Conservation (phyloP, 331 rosid genomes). For the Quercus lobata region DNA sequence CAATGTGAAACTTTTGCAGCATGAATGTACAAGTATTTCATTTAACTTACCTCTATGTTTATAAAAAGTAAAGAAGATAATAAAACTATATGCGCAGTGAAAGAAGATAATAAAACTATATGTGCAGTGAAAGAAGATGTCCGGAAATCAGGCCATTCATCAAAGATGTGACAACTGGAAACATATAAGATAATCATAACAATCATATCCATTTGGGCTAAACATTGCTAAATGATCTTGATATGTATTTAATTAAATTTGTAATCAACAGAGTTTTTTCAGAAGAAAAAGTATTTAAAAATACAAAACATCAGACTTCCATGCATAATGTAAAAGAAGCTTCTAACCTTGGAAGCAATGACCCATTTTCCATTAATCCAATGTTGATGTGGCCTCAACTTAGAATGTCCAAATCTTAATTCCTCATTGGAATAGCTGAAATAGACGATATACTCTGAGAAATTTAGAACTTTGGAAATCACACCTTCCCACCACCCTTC, state of each 20-base stretch:
- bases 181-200: neutral
- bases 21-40: neutral
- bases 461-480: conserved; percentile 21
- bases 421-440: conserved; percentile 28
- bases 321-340: neutral
- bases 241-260: neutral
- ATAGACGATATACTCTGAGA: conserved; percentile 26
- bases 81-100: too few relatives aligned
- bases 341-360: conserved; percentile 31
- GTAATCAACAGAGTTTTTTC: too few relatives aligned
- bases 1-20: neutral
- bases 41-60: too few relatives aligned
- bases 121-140: too few relatives aligned
- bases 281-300: neutral
- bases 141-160: too few relatives aligned
- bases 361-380: conserved; percentile 45
- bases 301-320: too few relatives aligned
- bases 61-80: too few relatives aligned
- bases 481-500: conserved; percentile 64
- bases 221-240: neutral
- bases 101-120: too few relatives aligned
- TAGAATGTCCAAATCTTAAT: conserved; percentile 14
- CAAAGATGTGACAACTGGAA: too few relatives aligned
- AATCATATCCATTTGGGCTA: neutral
- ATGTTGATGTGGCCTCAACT: conserved; percentile 45